These are phyloP conservation scores for Polygonum maritimum DNA, from an alignment of 148 eudicot genomes.

Conservation along the genomic window DNA sequence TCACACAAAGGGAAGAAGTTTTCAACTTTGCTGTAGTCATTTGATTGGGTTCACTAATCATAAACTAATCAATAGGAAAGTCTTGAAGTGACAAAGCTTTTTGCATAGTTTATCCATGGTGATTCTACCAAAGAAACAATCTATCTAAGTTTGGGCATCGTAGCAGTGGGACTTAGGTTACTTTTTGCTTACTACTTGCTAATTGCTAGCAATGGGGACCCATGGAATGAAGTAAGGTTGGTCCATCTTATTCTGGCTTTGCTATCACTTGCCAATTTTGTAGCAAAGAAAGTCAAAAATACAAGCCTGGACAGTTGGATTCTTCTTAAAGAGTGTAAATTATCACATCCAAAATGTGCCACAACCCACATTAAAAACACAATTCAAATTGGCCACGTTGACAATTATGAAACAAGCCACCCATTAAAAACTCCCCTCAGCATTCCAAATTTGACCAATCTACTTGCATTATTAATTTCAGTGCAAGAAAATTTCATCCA, in stretches of 20 bases:
- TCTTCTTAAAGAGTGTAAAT: neutral
- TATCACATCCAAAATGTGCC: neutral
- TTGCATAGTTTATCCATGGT: neutral
- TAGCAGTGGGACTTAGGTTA: neutral
- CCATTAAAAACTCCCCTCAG: neutral
- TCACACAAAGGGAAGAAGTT: neutral
- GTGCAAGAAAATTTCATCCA: neutral
- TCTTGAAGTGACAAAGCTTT: too few relatives aligned
- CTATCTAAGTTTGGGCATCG: neutral
- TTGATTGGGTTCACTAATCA: neutral
- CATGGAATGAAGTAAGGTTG: neutral
- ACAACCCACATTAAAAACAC: neutral
- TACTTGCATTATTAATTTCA: neutral
- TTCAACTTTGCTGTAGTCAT: neutral
- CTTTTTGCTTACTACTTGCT: neutral
- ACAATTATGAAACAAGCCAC: neutral
- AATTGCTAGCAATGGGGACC: neutral
- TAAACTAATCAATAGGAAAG: neutral
- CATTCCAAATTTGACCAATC: conserved; percentile 9
- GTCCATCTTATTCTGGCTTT: neutral
- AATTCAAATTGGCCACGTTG: conserved; percentile 2
- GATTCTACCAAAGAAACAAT: too few relatives aligned
- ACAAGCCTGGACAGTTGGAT: neutral
- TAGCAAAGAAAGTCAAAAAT: conserved; percentile 1
- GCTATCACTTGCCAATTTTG: neutral